Conservation (phyloP, 352 stramenopile species). For the Phytophthora pseudosyringae region DNA sequence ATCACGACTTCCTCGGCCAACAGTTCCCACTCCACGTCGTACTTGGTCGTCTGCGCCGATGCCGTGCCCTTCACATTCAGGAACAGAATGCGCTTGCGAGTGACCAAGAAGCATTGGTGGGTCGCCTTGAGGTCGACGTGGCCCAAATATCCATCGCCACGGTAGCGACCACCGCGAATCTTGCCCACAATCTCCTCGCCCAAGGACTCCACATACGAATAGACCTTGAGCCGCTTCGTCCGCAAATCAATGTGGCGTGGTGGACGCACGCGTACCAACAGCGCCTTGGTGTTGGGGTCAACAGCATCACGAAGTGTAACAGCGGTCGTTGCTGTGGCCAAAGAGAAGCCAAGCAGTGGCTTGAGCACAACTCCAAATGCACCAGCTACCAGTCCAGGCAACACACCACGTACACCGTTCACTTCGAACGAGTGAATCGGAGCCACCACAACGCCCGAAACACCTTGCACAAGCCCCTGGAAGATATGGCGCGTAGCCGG, state of each 20-base stretch:
- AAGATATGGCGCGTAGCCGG: slow-evolving; percentile 87
- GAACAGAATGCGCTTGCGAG: slow-evolving; percentile 81
- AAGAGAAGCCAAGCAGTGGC: slow-evolving; percentile 76
- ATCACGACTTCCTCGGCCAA: slow-evolving; percentile 82
- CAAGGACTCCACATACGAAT: slow-evolving; percentile 89
- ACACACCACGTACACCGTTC: slow-evolving; percentile 74
- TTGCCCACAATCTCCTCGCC: slow-evolving; percentile 88
- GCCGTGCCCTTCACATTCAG: slow-evolving; percentile 67
- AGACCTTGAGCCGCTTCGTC: slow-evolving; percentile 82
- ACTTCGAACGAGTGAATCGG: slow-evolving; percentile 87
- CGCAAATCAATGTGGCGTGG: slow-evolving; percentile 84
- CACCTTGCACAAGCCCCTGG: slow-evolving; percentile 84
- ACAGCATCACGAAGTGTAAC: slow-evolving; percentile 80
- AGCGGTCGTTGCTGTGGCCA: slow-evolving; percentile 75
- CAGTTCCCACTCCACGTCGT: slow-evolving; percentile 84
- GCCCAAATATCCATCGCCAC: slow-evolving; percentile 80
- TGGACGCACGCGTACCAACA: slow-evolving; percentile 77
- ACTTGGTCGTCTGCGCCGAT: slow-evolving; percentile 57
- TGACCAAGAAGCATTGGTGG: slow-evolving; percentile 87
- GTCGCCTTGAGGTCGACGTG: slow-evolving; percentile 73
- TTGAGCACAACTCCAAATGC: slow-evolving; percentile 86
- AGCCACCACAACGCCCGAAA: slow-evolving; percentile 84
- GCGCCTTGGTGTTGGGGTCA: slow-evolving; percentile 80
- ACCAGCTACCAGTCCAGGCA: slow-evolving; percentile 80
- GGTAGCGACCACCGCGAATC: slow-evolving; percentile 78